These are phyloP conservation scores for Xylariaceae sp. DNA, from an alignment of 2,329 filamentous ascomycete genomes.

Conservation along the genomic window DNA sequence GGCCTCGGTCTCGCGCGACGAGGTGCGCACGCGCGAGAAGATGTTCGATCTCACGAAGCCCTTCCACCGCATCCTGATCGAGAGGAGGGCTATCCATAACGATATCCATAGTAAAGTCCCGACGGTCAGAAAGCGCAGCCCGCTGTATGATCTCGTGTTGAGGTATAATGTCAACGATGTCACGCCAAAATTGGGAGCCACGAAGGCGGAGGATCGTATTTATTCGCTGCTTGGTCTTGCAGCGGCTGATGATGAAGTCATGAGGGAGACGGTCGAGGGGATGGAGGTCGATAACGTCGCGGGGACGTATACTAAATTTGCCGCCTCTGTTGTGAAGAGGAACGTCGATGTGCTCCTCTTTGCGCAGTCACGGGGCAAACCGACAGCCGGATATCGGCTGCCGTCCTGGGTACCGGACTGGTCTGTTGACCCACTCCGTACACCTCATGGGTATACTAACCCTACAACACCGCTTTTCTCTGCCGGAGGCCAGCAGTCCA, in stretches of 20 bases:
- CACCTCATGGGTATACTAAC: conserved; percentile 24
- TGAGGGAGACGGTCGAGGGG: conserved; percentile 6
- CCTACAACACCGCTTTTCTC: conserved; percentile 20
- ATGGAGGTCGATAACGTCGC: conserved; percentile 11
- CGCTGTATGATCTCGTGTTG: conserved; percentile 26
- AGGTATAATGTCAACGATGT: conserved; percentile 29
- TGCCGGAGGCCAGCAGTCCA: conserved; percentile 18
- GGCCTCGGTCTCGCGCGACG: conserved; percentile 8
- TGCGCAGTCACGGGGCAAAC: conserved; percentile 22
- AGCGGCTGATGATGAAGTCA: conserved; percentile 16
- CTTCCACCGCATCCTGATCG: conserved; percentile 25
- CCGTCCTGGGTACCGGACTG: conserved; percentile 35
- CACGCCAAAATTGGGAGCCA: conserved; percentile 23
- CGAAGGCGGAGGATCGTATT: conserved; percentile 28
- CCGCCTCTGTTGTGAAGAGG: conserved; percentile 18
- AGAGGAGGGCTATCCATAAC: too few species aligned
- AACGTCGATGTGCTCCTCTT: conserved; percentile 29
- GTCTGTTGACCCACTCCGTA: conserved; percentile 18
- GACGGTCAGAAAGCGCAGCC: conserved; percentile 4
- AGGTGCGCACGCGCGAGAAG: conserved; percentile 15
- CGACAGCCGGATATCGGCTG: conserved; percentile 20
- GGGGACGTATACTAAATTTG: conserved; percentile 12
- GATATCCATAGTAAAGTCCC: conserved; percentile 21
- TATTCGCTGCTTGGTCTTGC: conserved; percentile 31
- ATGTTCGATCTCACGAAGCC: conserved; percentile 21